These are phyloP conservation scores for Linum tenue DNA, from an alignment of 345 rosid genomes.

Conservation along the genomic window DNA sequence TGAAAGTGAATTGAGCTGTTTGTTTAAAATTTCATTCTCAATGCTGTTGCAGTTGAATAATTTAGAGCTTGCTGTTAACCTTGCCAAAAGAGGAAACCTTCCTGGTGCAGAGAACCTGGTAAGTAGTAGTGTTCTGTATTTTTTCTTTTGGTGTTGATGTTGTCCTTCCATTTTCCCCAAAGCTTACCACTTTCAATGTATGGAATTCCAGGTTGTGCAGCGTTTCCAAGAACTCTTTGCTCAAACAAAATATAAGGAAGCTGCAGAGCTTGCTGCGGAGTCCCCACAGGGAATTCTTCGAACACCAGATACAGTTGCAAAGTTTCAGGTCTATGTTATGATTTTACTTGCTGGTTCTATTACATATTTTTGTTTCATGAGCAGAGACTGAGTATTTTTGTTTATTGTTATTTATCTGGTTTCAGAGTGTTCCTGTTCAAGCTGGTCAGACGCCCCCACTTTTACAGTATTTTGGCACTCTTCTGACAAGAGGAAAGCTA, in stretches of 20 bases:
- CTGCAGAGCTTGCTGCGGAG: conserved; percentile 99
- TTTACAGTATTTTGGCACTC: conserved; percentile 96
- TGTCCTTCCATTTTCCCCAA: background rate
- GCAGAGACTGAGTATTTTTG: background rate
- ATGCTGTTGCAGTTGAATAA: conserved; percentile 62
- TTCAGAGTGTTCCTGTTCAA: conserved; percentile 98
- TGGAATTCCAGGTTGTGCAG: conserved; percentile 72
- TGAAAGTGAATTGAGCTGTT: conserved; percentile 2
- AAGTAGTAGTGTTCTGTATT: conserved; percentile 10
- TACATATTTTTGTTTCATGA: conserved; percentile 6
- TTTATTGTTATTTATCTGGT: background rate
- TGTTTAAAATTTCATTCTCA: background rate
- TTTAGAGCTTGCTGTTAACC: conserved; percentile 96
- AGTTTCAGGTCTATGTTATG: conserved; percentile 67
- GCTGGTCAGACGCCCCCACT: conserved; percentile 97
- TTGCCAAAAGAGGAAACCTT: conserved; percentile 98
- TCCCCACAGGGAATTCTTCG: conserved; percentile 97
- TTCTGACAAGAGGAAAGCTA: conserved; percentile 87
- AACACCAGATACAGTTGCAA: conserved; percentile 94
- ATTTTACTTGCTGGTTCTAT: conserved; percentile 5
- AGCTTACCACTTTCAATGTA: background rate
- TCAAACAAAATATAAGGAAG: conserved; percentile 97
- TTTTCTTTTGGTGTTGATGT: background rate
- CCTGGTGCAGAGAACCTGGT: conserved; percentile 99
- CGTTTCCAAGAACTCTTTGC: conserved; percentile 96